A percentile compares a stretch with the other conserved stretches of the same genome.
These are phyloP conservation scores for Phytophthora idaei DNA, from an alignment of 352 stramenopile species.

Conservation along the genomic window DNA sequence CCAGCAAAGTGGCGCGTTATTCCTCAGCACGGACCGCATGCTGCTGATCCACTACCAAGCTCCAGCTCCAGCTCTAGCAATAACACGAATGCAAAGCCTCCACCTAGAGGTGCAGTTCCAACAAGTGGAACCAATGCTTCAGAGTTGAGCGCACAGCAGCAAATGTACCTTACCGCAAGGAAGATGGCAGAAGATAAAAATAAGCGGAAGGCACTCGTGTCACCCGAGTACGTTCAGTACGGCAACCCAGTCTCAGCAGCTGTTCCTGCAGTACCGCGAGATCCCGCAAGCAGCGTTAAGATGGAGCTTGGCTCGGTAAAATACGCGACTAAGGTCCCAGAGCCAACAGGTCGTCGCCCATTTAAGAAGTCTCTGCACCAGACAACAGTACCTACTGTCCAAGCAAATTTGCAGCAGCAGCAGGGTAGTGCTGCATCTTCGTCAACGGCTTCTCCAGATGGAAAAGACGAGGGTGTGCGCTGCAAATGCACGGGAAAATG, in stretches of 20 bases:
- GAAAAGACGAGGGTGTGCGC: constrained; percentile 50
- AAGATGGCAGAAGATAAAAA: constrained; percentile 73
- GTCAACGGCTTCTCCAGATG: constrained; percentile 10
- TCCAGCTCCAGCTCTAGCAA: constrained; percentile 9
- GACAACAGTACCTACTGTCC: constrained; percentile 15
- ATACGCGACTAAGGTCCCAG: constrained; percentile 58
- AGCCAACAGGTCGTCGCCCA: constrained; percentile 62
- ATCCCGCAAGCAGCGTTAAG: constrained; percentile 25
- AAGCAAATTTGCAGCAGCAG: constrained; percentile 20
- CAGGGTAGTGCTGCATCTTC: constrained; percentile 3
- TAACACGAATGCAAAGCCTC: constrained; percentile 28
- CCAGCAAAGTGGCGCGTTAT: constrained; percentile 78
- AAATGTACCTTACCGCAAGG: constrained; percentile 47
- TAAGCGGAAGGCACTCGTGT: constrained; percentile 85
- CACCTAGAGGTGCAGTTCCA: constrained; percentile 19
- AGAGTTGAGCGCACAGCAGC: constrained; percentile 46
- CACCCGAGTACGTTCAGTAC: constrained; percentile 85
- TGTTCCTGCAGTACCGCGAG: constrained; percentile 5
- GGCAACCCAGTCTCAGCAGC: constrained; percentile 27
- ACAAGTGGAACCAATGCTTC: constrained; percentile 1
- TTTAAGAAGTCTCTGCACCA: constrained; percentile 76
- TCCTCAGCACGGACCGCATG: constrained; percentile 74
- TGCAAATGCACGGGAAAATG: constrained; percentile 89
- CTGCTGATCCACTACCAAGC: constrained; percentile 43
- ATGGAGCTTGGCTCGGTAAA: constrained; percentile 34